Percentiles rank a stretch among this genome's conserved stretches.
Conservation (phyloP, 805 yeast genomes). For the Yarrowia yakushimensis region DNA sequence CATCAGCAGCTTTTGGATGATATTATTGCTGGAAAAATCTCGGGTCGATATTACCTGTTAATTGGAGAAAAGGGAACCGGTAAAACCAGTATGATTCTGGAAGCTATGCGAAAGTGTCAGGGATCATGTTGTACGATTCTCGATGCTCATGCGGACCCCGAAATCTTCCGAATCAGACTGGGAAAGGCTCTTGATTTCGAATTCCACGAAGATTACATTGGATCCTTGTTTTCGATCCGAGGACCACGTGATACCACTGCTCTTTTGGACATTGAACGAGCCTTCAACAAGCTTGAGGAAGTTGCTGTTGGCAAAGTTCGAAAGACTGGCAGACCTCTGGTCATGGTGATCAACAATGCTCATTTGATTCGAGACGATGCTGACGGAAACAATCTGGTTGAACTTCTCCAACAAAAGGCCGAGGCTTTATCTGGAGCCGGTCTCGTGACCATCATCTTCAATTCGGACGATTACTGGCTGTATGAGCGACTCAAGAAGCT, state of each 20-base stretch:
- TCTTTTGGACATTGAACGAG: conserved; percentile 74
- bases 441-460: conserved; percentile 64
- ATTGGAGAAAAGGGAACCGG: conserved; percentile 89
- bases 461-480: conserved; percentile 83
- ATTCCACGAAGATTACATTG: conserved; percentile 77
- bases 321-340: conserved; percentile 52
- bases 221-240: conserved; percentile 70
- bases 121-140: conserved; percentile 65
- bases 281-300: conserved; percentile 69
- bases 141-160: conserved; percentile 85
- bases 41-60: conserved; percentile 66
- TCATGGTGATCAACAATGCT: conserved; percentile 67
- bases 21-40: conserved; percentile 58
- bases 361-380: conserved; percentile 74
- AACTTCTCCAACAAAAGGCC: conserved; percentile 77
- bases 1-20: conserved; percentile 64
- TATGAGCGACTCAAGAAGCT: conserved; percentile 68
- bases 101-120: conserved; percentile 59
- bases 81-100: conserved; percentile 69
- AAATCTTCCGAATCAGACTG: conserved; percentile 68
- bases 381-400: conserved; percentile 67
- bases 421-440: conserved; percentile 74
- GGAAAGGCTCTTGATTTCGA: conserved; percentile 73
- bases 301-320: conserved; percentile 51
- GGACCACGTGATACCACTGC: conserved; percentile 88